Percentiles rank a stretch among this genome's conserved stretches.
Conservation (phyloP, 2,329 filamentous ascomycete genomes). For the Xylaria sp. region DNA sequence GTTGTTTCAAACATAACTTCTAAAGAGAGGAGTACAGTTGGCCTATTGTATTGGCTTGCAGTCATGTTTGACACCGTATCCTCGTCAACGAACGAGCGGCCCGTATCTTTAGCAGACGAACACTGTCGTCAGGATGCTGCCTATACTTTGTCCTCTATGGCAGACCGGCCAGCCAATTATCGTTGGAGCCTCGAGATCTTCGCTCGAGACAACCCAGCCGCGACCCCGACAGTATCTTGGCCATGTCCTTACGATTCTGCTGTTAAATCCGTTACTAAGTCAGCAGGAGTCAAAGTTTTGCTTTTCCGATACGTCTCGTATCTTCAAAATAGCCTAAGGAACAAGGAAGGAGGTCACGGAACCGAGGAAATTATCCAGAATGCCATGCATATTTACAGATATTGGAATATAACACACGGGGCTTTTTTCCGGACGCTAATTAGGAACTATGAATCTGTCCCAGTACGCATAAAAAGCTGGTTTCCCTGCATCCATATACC, state of each 20-base stretch:
- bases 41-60: constrained; percentile 10
- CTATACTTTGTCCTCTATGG: neutral
- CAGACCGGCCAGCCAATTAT: neutral
- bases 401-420: constrained; percentile 60
- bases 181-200: constrained; percentile 45
- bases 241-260: constrained; percentile 61
- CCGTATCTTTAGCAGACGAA: constrained; percentile 10
- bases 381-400: constrained; percentile 56
- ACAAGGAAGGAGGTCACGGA: constrained; percentile 43
- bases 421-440: constrained; percentile 59
- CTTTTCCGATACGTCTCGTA: constrained; percentile 61
- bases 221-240: constrained; percentile 48
- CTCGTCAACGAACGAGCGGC: constrained; percentile 15
- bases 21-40: constrained; percentile 5
- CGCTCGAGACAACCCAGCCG: constrained; percentile 42
- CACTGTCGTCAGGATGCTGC: constrained; percentile 9
- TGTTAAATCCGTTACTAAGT: constrained; percentile 54
- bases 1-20: neutral
- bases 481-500: constrained; percentile 62
- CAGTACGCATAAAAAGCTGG: constrained; percentile 62
- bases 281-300: constrained; percentile 63
- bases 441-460: constrained; percentile 54
- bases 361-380: constrained; percentile 56
- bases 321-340: constrained; percentile 58
- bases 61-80: constrained; percentile 16